Conservation (phyloP, 768 basidiomycete genomes). For the Tubosaeta sp. region DNA sequence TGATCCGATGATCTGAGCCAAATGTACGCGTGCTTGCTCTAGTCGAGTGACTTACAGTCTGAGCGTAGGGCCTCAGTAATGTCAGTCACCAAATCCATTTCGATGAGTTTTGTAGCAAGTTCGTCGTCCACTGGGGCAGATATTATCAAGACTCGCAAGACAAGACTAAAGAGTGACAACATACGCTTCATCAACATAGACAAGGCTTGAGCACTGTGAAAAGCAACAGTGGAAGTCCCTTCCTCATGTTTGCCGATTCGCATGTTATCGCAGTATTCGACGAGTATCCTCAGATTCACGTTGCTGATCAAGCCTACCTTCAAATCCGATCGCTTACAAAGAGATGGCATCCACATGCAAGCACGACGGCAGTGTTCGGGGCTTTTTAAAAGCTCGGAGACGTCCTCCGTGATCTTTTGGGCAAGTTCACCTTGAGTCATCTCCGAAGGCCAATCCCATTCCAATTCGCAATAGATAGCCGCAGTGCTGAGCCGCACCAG, state of each 20-base stretch:
- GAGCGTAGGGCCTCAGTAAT: constrained; percentile 14
- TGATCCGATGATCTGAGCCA: constrained; percentile 7
- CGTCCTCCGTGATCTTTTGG: constrained; percentile 5
- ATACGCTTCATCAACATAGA: constrained; percentile 23
- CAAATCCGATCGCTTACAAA: constrained; percentile 20
- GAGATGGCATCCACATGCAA: constrained; percentile 27
- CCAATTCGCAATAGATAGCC: constrained; percentile 24
- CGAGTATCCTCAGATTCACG: constrained; percentile 14
- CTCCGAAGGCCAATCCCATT: constrained; percentile 17
- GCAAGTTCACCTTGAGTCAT: not conserved
- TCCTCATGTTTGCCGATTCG: constrained; percentile 12
- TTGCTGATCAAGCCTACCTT: constrained; percentile 12
- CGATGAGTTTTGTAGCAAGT: constrained; percentile 13
- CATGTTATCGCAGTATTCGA: constrained; percentile 15
- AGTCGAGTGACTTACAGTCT: constrained; percentile 8
- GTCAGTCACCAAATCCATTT: constrained; percentile 15
- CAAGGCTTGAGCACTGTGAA: constrained; percentile 26
- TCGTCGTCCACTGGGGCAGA: constrained; percentile 9
- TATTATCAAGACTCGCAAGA: not conserved
- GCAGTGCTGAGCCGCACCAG: constrained; percentile 24
- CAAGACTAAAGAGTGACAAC: not conserved
- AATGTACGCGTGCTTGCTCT: not conserved
- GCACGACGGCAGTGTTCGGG: constrained; percentile 13
- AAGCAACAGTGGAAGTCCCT: constrained; percentile 14
- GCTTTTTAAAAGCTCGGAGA: constrained; percentile 14